These are phyloP conservation scores for Jamesozyma spencerorum DNA, from an alignment of 805 yeast species.

Conservation along the genomic window DNA sequence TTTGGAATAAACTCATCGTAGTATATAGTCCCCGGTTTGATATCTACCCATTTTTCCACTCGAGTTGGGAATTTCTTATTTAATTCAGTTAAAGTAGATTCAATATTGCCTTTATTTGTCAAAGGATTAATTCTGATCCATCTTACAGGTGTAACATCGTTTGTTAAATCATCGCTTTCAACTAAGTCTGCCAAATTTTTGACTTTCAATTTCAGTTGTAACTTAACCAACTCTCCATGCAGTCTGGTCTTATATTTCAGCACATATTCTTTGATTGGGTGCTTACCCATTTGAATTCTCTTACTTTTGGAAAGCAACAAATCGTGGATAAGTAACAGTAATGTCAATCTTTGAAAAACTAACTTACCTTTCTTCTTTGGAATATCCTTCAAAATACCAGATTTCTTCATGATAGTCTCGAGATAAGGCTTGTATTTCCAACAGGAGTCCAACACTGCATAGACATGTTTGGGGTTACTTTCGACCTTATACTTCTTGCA, in stretches of 20 bases:
- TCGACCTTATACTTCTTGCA: conserved; percentile 40
- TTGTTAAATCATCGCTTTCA: conserved; percentile 37
- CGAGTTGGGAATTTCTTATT: conserved; percentile 32
- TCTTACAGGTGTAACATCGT: conserved; percentile 60
- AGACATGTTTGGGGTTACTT: conserved; percentile 74
- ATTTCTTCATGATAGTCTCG: conserved; percentile 49
- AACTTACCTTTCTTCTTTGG: conserved; percentile 41
- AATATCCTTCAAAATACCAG: conserved; percentile 48
- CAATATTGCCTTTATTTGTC: conserved; percentile 31
- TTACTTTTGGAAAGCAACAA: conserved; percentile 65
- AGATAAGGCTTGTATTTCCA: conserved; percentile 62
- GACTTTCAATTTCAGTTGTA: conserved; percentile 66
- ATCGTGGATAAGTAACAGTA: conserved; percentile 67
- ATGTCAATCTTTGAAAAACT: conserved; percentile 32
- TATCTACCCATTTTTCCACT: conserved; percentile 38
- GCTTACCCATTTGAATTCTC: conserved; percentile 82
- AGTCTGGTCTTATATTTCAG: conserved; percentile 71
- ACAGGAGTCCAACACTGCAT: conserved; percentile 74
- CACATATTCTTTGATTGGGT: conserved; percentile 73
- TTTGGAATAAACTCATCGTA: conserved; percentile 66
- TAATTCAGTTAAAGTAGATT: conserved; percentile 20
- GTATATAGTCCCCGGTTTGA: conserved; percentile 51
- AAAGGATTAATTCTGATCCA: conserved; percentile 74
- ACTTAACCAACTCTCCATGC: conserved; percentile 69
- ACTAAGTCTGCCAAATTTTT: conserved; percentile 43